These are phyloP conservation scores for Cryptococcus deneoformans DNA, from an alignment of 1,284 basidiomycete species.

Conservation along the genomic window DNA sequence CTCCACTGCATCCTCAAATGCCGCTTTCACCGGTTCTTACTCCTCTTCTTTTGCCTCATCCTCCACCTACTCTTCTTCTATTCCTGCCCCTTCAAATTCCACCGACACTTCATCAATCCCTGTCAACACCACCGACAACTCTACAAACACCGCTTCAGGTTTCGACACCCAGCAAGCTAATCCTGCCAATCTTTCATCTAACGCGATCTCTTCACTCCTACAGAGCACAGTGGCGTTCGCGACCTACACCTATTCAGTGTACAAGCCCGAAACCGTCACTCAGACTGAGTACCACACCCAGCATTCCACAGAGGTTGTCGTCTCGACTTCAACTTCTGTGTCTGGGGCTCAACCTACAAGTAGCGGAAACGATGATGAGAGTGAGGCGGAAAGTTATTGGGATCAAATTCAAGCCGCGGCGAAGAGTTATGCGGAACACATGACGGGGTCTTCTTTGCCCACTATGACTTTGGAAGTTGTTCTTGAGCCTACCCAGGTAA, in stretches of 20 bases:
- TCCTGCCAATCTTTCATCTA: constrained; percentile 22
- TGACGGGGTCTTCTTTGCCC: constrained; percentile 37
- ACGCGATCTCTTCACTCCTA: constrained; percentile 28
- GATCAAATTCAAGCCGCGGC: constrained; percentile 29
- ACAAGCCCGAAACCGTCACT: constrained; percentile 17
- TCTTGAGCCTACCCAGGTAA: constrained; percentile 46
- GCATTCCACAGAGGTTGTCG: constrained; percentile 2
- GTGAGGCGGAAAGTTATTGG: constrained; percentile 6
- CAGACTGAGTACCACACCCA: constrained; percentile 3
- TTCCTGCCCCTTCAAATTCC: background rate
- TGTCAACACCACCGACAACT: background rate
- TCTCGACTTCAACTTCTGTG: constrained; percentile 5
- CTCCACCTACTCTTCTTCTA: constrained; percentile 5
- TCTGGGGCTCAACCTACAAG: background rate
- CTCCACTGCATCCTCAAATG: background rate
- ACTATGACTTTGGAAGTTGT: constrained; percentile 48
- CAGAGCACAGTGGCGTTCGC: constrained; percentile 26
- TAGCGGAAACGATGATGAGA: background rate
- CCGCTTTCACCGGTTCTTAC: background rate
- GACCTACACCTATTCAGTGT: constrained; percentile 40
- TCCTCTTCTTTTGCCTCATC: constrained; percentile 7
- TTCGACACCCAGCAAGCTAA: constrained; percentile 30
- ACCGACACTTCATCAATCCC: background rate
- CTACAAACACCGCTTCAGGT: constrained; percentile 15
- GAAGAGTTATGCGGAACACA: constrained; percentile 31